Base-by-base conservation (phyloP, 148 eudicot species). In the Pouteria glomerata region DNA sequence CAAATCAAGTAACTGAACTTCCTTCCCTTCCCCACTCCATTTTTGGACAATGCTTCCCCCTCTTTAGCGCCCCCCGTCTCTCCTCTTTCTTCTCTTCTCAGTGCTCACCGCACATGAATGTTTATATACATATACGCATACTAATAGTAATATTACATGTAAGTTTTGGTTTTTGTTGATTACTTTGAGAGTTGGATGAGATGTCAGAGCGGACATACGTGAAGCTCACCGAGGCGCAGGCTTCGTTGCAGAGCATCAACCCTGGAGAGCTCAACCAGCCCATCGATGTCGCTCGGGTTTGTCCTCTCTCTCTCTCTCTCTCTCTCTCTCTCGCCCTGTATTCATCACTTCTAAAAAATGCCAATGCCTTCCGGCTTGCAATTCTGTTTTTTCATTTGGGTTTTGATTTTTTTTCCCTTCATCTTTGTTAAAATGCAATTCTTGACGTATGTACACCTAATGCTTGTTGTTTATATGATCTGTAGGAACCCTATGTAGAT, bases 261-360 rank as follows among this genome's bases (percentile, higher is more conserved):
- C 90, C 96, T 41, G 92, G 90, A 63, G 96, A 90, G 73, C 86
- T 90, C 58, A 87, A 87, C 62, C 87, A 90, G 78, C 88, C 96
- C 69, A 82, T 90, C 68, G 82, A 85, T 55, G 75, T 90, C 27
- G 83, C 79, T 73, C 79, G 75, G 88, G 92, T 90, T 39, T 58
- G 24, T 21, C 29, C 52, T 24, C 26, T 57, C 12, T 26, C 16
- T 42, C 6, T 10, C 0, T 53, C 6, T 27, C 4, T 69, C 23
- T 52, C 12, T 53, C 4, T 53, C 4, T 53, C 6, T 33, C 16
- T 24, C 14, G n/a, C n/a, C n/a, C n/a, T n/a, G n/a, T n/a, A n/a
- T n/a, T 52, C 50, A 3, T 41, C 2, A 16, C n/a, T 35, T 21
- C n/a, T 26, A 6, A 11, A 23, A 30, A 29, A 19, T 50, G 13